phyloP scores from a whole-genome alignment of 176 grass and related monocot species.

The Poa annua region DNA sequence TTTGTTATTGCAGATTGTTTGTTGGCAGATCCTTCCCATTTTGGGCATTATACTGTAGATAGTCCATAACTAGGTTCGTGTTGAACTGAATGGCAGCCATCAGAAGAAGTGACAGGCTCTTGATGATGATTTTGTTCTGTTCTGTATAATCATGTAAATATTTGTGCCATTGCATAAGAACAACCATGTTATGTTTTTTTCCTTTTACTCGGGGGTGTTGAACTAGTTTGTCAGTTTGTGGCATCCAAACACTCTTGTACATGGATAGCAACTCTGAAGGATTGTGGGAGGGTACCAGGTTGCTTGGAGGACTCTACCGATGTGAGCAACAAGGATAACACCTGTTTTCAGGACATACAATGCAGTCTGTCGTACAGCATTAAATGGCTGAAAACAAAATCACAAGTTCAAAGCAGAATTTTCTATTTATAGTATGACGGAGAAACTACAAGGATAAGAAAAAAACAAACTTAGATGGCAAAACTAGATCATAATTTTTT shows the following conservation, averaged over 20 bases:
- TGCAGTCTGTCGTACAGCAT: background rate
- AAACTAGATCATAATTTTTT: background rate
- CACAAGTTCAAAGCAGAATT: background rate
- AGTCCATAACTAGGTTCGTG: background rate
- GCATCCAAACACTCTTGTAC: background rate
- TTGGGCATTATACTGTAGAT: slow-evolving; percentile 1
- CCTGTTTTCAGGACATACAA: background rate
- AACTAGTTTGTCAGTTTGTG: background rate
- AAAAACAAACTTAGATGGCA: background rate
- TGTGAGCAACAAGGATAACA: too few species aligned
- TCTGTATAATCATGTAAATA: slow-evolving; percentile 21
- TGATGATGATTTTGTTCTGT: slow-evolving; percentile 13
- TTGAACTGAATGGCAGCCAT: background rate
- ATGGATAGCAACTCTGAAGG: background rate
- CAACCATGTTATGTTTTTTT: background rate
- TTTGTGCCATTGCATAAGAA: background rate
- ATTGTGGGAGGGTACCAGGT: background rate
- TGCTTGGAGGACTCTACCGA: background rate
- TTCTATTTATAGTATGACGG: background rate
- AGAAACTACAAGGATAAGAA: background rate
- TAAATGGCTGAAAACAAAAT: background rate
- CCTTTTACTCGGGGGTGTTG: background rate
- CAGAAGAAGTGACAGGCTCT: background rate
- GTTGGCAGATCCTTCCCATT: background rate
- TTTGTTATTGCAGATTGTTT: slow-evolving; percentile 1